These are phyloP conservation scores for Euphorbia celastroides DNA, from an alignment of 441 rosid species.

Conservation along the genomic window DNA sequence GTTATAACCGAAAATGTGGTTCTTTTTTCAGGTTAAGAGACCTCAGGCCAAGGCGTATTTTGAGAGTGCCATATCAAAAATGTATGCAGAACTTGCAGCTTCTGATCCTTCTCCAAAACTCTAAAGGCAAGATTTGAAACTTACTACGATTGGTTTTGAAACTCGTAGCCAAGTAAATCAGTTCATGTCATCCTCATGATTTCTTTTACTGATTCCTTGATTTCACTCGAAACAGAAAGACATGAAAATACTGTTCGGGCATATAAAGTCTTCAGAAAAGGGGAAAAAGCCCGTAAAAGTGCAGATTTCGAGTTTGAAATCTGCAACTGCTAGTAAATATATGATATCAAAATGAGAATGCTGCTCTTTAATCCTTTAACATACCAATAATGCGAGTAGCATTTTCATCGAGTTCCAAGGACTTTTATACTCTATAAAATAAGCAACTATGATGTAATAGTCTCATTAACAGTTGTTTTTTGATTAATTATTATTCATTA, in stretches of 20 bases:
- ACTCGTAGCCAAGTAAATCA: background rate
- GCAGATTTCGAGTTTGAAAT: background rate
- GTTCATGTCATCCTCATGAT: background rate
- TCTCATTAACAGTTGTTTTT: too few species aligned
- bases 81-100: constrained; percentile 66
- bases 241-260: constrained; percentile 3
- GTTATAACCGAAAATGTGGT: background rate
- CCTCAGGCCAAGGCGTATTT: constrained; percentile 90
- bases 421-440: too few species aligned
- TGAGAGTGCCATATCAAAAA: constrained; percentile 53
- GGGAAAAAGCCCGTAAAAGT: background rate
- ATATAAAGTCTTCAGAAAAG: too few species aligned
- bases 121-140: constrained; percentile 31
- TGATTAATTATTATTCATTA: background rate
- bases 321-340: background rate
- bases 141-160: background rate
- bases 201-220: background rate
- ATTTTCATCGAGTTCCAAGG: too few species aligned
- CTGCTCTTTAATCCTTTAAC: background rate
- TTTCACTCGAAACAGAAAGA: background rate
- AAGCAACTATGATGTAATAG: too few species aligned
- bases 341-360: background rate
- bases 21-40: constrained; percentile 68
- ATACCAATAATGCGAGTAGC: too few species aligned
- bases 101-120: constrained; percentile 46